Conservation (phyloP, 768 basidiomycete species). For the Plicaturopsis crispa region DNA sequence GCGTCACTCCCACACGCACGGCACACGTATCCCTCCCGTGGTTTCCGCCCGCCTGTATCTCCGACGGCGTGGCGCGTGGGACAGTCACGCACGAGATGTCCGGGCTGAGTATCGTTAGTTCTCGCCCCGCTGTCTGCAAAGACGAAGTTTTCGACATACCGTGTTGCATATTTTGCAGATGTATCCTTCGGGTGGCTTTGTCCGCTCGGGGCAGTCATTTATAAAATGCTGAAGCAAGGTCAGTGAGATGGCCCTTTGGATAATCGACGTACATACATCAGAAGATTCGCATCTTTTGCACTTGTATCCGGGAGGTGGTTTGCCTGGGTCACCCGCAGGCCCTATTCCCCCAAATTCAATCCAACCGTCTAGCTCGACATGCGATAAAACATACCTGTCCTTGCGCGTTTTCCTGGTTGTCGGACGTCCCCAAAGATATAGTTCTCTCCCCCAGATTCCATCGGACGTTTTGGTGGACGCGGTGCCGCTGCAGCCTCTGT, state of each 20-base stretch:
- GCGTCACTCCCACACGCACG: slow-evolving; percentile 82
- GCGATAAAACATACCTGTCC: slow-evolving; percentile 35
- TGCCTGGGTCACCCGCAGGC: slow-evolving; percentile 41
- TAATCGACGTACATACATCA: slow-evolving; percentile 41
- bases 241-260: background rate
- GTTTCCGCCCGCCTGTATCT: slow-evolving; percentile 79
- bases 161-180: slow-evolving; percentile 80
- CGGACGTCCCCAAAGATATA: slow-evolving; percentile 63
- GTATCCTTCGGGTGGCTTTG: slow-evolving; percentile 77
- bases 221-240: slow-evolving; percentile 56
- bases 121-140: too few relatives aligned
- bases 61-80: slow-evolving; percentile 72
- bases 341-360: too few relatives aligned
- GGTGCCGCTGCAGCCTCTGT: slow-evolving; percentile 28
- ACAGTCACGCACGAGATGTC: slow-evolving; percentile 86
- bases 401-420: slow-evolving; percentile 49
- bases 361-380: too few relatives aligned
- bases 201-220: slow-evolving; percentile 66
- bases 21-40: slow-evolving; percentile 83
- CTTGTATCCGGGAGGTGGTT: slow-evolving; percentile 66
- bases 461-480: slow-evolving; percentile 43
- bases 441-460: slow-evolving; percentile 49
- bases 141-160: slow-evolving; percentile 37
- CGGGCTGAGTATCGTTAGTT: slow-evolving; percentile 45
- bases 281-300: slow-evolving; percentile 71